Base-by-base conservation (phyloP, 345 rosid species). In the Hibiscus trionum region DNA sequence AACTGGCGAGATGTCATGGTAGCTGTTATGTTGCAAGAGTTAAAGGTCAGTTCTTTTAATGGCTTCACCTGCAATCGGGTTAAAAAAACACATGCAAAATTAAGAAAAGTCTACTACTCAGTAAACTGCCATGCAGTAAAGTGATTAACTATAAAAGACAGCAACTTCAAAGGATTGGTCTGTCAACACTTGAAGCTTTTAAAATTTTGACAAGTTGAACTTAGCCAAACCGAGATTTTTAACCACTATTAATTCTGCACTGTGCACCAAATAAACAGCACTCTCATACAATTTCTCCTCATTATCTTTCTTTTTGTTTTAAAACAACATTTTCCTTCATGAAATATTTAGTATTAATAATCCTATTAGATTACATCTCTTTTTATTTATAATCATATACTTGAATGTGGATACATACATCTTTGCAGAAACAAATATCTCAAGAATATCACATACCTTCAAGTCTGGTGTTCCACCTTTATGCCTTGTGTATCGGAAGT, bases 1-100 rank as follows among this genome's bases (percentile, higher is more conserved):
- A 92, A 95, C 74, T 95, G 99, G 47, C 97, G 93, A 74, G 99
- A 90, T 17, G 99, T 95, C 99, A 95, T 95, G 66, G 97, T 80
- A 66, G 99, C 98, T 35, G 84, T 87, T 87, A 95, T 92, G 76
- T 89, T 85, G 57, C 69, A 84, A 19, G 98, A 90, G 78, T 92
- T 89, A 83, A 95, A 95, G 53, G 89, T 81, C 59, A 95, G 97
- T 85, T 95, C 99, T 79, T 95, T 90, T 69, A 95, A 86, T 33
- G 99, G 98, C 86, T 95, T 95, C 86, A 95, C 86, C 99, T 95
- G 85, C 72, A 85, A 75, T 21, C 64, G 55, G 49, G 66, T 15
- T 66, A 75, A 76, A 59, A 57, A 57, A 69, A 80, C 47, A 46
- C 61, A 65, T 47, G 69, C 47, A 71, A 61, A 24, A 21, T 77